These are phyloP conservation scores for Colletotrichum sp. DNA, from an alignment of 2,329 filamentous ascomycete genomes.

Conservation along the genomic window DNA sequence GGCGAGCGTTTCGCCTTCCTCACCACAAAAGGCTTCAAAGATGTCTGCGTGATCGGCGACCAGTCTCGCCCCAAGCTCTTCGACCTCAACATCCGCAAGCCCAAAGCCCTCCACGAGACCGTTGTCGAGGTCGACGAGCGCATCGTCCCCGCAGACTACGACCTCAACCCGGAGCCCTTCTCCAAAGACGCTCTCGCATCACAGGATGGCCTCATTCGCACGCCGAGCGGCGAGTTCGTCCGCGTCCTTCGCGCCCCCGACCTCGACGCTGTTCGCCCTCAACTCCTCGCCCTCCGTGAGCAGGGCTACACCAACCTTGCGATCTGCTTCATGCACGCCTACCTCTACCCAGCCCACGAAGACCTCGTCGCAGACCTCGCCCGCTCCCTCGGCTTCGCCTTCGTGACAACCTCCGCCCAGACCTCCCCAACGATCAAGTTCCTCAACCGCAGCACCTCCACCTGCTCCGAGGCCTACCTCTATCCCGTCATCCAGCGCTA, in stretches of 20 bases:
- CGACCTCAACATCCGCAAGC: slow-evolving; percentile 70
- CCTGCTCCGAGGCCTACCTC: slow-evolving; percentile 74
- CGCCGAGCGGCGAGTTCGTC: slow-evolving; percentile 69
- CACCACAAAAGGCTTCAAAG: slow-evolving; percentile 73
- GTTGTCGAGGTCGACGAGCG: slow-evolving; percentile 76
- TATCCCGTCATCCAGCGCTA: slow-evolving; percentile 75
- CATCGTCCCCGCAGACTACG: slow-evolving; percentile 75
- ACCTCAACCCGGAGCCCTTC: slow-evolving; percentile 63
- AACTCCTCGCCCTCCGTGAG: slow-evolving; percentile 64
- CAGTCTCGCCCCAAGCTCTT: slow-evolving; percentile 76
- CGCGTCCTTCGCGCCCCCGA: slow-evolving; percentile 63
- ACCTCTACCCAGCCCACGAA: slow-evolving; percentile 64
- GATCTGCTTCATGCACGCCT: slow-evolving; percentile 77
- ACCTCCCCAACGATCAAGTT: slow-evolving; percentile 77
- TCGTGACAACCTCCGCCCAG: slow-evolving; percentile 70
- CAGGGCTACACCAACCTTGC: slow-evolving; percentile 57
- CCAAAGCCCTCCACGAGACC: slow-evolving; percentile 69
- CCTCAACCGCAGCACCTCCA: slow-evolving; percentile 69
- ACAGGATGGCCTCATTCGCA: slow-evolving; percentile 57
- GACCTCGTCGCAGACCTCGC: slow-evolving; percentile 39
- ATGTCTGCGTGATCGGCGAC: slow-evolving; percentile 76
- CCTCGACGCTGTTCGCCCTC: slow-evolving; percentile 51
- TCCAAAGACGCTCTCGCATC: slow-evolving; percentile 43
- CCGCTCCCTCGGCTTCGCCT: slow-evolving; percentile 66
- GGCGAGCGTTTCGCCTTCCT: slow-evolving; percentile 74